A percentile compares a stretch with the other conserved stretches of the same genome.
Conservation (phyloP, 192 early-diverging fungal species). For the Gryganskiella cystojenkinii region DNA sequence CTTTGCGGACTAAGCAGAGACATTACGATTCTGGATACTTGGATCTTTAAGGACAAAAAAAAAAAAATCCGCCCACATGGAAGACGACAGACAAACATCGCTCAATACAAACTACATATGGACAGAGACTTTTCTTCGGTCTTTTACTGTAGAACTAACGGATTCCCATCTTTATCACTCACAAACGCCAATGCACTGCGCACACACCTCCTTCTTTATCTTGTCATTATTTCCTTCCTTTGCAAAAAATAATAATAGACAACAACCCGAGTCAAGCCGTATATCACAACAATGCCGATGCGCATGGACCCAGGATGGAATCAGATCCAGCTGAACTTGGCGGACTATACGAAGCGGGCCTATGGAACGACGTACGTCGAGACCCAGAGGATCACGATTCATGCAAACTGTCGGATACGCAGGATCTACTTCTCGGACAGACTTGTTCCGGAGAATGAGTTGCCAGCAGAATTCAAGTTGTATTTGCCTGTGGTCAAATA, state of each 20-base stretch:
- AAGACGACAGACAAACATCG: too few species aligned
- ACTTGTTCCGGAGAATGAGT: constrained; percentile 89
- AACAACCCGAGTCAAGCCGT: constrained; percentile 84
- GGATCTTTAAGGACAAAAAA: too few species aligned
- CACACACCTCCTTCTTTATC: too few species aligned
- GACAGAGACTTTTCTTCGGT: not conserved
- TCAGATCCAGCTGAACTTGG: constrained; percentile 91
- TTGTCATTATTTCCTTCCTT: not conserved
- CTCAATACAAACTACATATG: not conserved
- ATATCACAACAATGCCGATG: constrained; percentile 93
- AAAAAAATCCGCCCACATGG: too few species aligned
- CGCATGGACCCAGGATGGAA: constrained; percentile 96
- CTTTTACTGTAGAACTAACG: not conserved
- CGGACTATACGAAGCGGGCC: constrained; percentile 84
- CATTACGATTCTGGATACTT: too few species aligned
- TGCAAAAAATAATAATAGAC: constrained; percentile 56
- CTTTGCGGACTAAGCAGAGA: too few species aligned
- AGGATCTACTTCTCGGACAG: constrained; percentile 93
- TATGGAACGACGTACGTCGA: constrained; percentile 93
- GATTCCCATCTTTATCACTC: too few species aligned
- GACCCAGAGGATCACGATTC: constrained; percentile 87
- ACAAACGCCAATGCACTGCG: too few species aligned
- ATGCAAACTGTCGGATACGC: constrained; percentile 91
- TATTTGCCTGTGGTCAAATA: constrained; percentile 78
- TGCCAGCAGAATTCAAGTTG: constrained; percentile 93